These are phyloP conservation scores for Trichoderma asperelloides DNA, from an alignment of 495 filamentous ascomycete species.

Conservation along the genomic window DNA sequence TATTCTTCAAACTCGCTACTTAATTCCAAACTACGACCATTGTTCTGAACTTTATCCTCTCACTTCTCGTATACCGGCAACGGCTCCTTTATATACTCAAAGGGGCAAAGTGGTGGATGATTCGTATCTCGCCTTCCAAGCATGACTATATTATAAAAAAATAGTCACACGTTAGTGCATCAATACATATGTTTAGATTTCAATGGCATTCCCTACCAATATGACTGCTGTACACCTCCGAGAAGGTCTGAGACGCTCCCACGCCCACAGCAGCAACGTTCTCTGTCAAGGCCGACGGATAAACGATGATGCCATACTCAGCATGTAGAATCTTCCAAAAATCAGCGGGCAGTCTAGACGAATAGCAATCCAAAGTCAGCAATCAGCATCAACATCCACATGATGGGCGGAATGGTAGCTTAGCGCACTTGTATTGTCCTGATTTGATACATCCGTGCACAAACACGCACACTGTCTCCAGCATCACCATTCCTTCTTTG, in stretches of 20 bases:
- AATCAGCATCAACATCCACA: not conserved
- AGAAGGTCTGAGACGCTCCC: constrained; percentile 1
- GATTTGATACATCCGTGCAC: constrained; percentile 6
- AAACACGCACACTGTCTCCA: constrained; percentile 10
- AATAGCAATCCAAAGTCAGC: not conserved
- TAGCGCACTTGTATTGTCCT: constrained; percentile 4
- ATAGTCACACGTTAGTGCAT: not conserved
- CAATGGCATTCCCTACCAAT: not conserved
- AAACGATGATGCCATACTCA: constrained; percentile 10
- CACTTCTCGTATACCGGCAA: constrained; percentile 2
- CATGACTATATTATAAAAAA: not conserved
- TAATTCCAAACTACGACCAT: not conserved
- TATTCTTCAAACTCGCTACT: not conserved
- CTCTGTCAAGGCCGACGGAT: constrained; percentile 8
- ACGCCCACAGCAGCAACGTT: not conserved
- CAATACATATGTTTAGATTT: not conserved
- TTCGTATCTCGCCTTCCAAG: not conserved
- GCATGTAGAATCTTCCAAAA: constrained; percentile 4
- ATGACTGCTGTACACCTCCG: not conserved
- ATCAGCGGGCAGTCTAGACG: not conserved
- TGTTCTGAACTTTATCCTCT: not conserved
- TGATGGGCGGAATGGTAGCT: not conserved
- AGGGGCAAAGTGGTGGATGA: constrained; percentile 1
- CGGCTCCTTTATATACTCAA: constrained; percentile 5
- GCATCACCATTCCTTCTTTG: not conserved